Base-by-base conservation (phyloP, 805 yeast genomes). In the Blastobotrys chiropterorum region DNA sequence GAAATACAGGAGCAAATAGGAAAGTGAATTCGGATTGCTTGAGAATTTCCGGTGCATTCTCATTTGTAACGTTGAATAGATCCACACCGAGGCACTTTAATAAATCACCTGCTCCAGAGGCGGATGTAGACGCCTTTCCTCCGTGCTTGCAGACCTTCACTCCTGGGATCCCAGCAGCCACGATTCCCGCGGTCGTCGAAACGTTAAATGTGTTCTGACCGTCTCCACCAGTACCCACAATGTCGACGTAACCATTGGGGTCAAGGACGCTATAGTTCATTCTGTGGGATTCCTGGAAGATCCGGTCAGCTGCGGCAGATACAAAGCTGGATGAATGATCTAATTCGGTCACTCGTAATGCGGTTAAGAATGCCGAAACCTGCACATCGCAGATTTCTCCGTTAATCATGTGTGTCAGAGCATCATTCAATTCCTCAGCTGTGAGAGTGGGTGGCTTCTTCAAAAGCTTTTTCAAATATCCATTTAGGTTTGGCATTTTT, bases 171-270 rank as follows among this genome's bases (percentile, higher is more conserved):
- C 99, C 99, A 0, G 98, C 88, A 0, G 90, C 94, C 1, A 94
- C 90, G 46, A 94, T 89, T 0, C 97, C 97, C 1, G 97, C 76
- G 2, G 97, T 87, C 0, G 99, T 94, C 14, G 95, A 85, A 1
- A 94, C 99, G 61, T 94, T 94, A 72, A 94, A 94, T 0, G 99
- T 94, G 65, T 94, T 85, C 64, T 94, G 96, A 1, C 97, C 97
- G 65, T 94, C 99, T 14, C 99, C 99, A 22, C 99, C 99, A 0
- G 99, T 94, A 1, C 99, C 99, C 3, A 94, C 99, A 30, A 94
- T 87, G 67, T 94, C 99, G 3, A 85, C 75, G 59, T 78, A 85
- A 0, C 85, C 85, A 1, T 66, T 68, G 1, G 70, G 53, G 31
- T 51, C 49, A 2, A 55, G 45, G 8, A 38, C 43, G 13, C 54